Evolutionary conservation across 1,284 basidiomycete species (phyloP), one percentile per base, ranked within the genome.

Genomic region (Apiotrichum akiyoshidainum): DNA sequence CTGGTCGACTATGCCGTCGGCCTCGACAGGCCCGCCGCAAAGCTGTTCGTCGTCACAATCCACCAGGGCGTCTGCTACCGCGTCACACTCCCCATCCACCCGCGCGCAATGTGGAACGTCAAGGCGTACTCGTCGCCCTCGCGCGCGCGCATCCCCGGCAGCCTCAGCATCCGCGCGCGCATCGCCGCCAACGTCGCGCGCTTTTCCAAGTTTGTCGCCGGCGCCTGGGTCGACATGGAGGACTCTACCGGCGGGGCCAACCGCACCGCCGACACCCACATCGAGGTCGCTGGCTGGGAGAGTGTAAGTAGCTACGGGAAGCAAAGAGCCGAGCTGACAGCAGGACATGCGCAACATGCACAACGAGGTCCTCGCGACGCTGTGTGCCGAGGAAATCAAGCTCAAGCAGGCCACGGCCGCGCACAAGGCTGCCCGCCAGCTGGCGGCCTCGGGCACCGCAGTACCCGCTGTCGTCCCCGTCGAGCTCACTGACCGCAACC

Each of bases 1-100:
- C 1, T 54, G 16, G 67, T 69, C 37, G 70, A 73, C 44, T 61
- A 71, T n/a, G 69, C 52, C 14, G 57, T 61, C 9, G 52, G 68
- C 1, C 12, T 69, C 9, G 51, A 53, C 17, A 22, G 63, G 31
- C 19, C 54, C 8, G 33, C 57, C 1, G 35, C 50, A 0, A 31
- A 34, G 40, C 26, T 52, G 17, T 10, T 52, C 17, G 3, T 52
- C 10, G 21, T 22, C 11, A 34, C 31, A 1, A 17, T 37, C 45
- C 40, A 50, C 52, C 16, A 41, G n/a, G 10, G 9, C 8, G 9
- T n/a, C 41, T 9, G 52, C 12, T 54, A 33, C 46, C 55, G 55
- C 41, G 47, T 35, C 39, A 42, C 37, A 2, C 31, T 55, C 22
- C 58, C 60, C 44, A 7, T 46, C n/a, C 14, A 35, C 45, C 42